Base-by-base conservation (phyloP, 176 grass and related monocot genomes). In the Microstegium vimineum region DNA sequence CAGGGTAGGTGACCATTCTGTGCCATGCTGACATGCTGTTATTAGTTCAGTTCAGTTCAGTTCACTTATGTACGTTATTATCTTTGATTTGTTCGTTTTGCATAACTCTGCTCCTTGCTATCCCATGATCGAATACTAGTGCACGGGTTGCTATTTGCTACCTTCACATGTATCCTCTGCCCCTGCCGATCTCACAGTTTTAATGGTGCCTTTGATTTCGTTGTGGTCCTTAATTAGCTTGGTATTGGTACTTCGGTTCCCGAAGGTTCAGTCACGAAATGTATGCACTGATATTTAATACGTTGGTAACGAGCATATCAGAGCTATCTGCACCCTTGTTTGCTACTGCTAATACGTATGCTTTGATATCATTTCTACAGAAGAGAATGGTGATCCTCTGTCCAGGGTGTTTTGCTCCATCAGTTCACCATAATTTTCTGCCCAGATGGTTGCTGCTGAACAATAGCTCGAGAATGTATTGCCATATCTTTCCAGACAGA, bases 321-420 rank as follows among this genome's bases (percentile, higher is more conserved):
- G 20, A 18, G 22, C 18, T 10, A 45, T 47, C 17, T 15, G 6
- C 10, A 49, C 40, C 40, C 43, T 16, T 47, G 40, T 46, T 49
- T 49, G 2, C 47, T 64, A n/a, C 18, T 17, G 34, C 32, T 69
- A 6, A 81, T 16, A 37, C 0, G 1, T 47, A 32, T 4, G 0
- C 8, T 56, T 74, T 68, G 20, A 22, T 13, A 3, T 75, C 23
- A 15, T 6, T 69, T 1, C 76, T 25, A 12, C 79, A 90, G 79
- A n/a, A n/a, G n/a, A 73, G 74, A 57, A 97, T 94, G 86, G 69
- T 23, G 59, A 66, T 85, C 47, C 22, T 88, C 59, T 87, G 73
- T 73, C 22, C 65, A 22, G 65, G 49, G 11, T 37, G 74, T 18
- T 8, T 62, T 68, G 38, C 65, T 35, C 23, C 87, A 83, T 82